Evolutionary conservation across 208 protist genomes (phyloP).

Genomic region (Leishmania guyanensis): DNA sequence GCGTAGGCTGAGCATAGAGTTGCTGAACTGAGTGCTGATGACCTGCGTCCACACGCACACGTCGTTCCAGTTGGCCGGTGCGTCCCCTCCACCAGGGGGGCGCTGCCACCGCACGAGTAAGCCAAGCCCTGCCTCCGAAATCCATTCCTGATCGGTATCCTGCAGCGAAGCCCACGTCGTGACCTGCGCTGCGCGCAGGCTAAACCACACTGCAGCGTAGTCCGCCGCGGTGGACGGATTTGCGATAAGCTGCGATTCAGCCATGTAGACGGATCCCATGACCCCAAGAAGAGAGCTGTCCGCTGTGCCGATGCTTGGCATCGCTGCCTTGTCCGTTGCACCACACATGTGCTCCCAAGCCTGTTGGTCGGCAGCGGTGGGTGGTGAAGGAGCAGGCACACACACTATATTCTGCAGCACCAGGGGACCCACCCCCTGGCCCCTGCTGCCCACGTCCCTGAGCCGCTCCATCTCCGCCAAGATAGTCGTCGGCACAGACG

Average conservation of each 20-base stretch:
- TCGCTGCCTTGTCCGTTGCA: neutral
- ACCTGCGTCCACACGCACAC: constrained; percentile 45
- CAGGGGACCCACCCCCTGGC: neutral
- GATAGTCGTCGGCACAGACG: constrained; percentile 20
- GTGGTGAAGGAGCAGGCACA: neutral
- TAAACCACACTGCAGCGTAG: constrained; percentile 43
- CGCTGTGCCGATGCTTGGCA: neutral
- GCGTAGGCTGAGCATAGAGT: constrained; percentile 50
- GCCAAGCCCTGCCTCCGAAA: constrained; percentile 9
- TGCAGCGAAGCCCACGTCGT: constrained; percentile 47
- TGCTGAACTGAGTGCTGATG: constrained; percentile 36
- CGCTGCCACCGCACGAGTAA: constrained; percentile 17
- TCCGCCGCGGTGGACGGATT: constrained; percentile 28
- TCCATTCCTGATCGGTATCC: constrained; percentile 9
- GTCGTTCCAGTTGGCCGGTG: constrained; percentile 20
- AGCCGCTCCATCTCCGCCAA: constrained; percentile 26
- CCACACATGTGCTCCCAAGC: constrained; percentile 23
- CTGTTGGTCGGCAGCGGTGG: constrained; percentile 13
- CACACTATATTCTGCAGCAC: constrained; percentile 15
- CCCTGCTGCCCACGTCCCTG: constrained; percentile 4
- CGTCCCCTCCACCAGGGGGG: neutral
- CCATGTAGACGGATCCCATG: constrained; percentile 37
- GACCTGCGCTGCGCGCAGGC: constrained; percentile 66
- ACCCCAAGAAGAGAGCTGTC: neutral
- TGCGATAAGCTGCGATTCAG: constrained; percentile 31